Base-by-base conservation (phyloP, 2,329 filamentous ascomycete genomes). In the Fusarium marasasianum region DNA sequence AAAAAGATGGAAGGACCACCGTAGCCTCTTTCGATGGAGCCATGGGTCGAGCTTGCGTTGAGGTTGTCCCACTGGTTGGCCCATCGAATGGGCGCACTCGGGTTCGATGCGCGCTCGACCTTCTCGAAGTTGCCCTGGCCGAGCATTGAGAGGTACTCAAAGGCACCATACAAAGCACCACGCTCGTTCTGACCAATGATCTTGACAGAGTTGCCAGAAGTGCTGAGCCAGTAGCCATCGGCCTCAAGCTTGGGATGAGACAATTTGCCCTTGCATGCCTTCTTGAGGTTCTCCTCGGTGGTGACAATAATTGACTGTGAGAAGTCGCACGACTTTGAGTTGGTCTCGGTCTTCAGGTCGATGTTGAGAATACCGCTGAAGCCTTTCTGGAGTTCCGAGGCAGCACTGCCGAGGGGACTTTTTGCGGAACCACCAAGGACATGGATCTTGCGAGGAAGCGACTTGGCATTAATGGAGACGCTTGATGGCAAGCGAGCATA, bases 11-110 rank as follows among this genome's bases (percentile, higher is more conserved):
- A 93, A 0, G 85, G 82, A 1, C 92, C 92, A 8, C 86, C 91
- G 74, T 92, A 94, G 24, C 92, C 92, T 60, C 91, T 84, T 79
- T 93, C 92, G 50, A 94, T 90, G 45, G 86, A 90, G 18, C 91
- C 81, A 24, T 80, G 78, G 1, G 78, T 79, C 10, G 77, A 76
- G 29, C 75, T 75, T 66, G 91, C 87, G n/a, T 78, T 75, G 79
- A 93, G 83, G 73, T 94, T 93, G 78, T 94, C 91, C 92, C 92
- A 94, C 73, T 94, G 88, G 76, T 94, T 93, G 1, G 90, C 87
- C 92, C 91, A 93, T 72, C 92, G 86, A 47, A 94, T 87, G 0
- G 88, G 88, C 0, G 88, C 89, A 64, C 86, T 85, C 0, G 91
- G 91, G 71, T 88, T 92, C 14, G 86, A 86, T 6, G 85, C 81